Conservation (phyloP, 2,329 filamentous ascomycete genomes). For the Diaporthe nobilis region DNA sequence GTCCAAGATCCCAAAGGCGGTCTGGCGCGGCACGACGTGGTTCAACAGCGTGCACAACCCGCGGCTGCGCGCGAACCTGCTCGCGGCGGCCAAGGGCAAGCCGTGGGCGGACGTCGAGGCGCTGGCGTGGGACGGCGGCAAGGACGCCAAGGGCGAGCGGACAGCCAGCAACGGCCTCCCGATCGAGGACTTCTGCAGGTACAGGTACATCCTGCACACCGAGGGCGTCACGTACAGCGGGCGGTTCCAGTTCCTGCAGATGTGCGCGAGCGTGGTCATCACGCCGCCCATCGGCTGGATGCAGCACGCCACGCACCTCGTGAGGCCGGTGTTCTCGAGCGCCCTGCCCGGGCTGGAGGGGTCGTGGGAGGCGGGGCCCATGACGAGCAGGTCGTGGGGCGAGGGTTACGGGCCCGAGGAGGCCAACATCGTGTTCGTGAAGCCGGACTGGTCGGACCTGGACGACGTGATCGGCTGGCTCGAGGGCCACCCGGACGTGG, state of each 20-base stretch:
- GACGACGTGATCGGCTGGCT: conserved; percentile 62
- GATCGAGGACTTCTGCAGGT: conserved; percentile 66
- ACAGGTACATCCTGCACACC: conserved; percentile 66
- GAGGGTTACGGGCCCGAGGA: conserved; percentile 50
- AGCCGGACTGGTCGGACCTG: conserved; percentile 66
- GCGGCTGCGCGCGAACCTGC: conserved; percentile 57
- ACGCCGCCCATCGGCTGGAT: conserved; percentile 63
- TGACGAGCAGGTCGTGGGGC: conserved; percentile 56
- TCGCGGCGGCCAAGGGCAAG: conserved; percentile 52
- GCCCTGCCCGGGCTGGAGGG: conserved; percentile 42
- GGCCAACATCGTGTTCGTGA: conserved; percentile 66
- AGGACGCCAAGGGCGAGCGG: conserved; percentile 44
- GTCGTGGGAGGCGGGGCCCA: conserved; percentile 44
- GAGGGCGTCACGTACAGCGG: conserved; percentile 69
- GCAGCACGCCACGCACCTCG: conserved; percentile 65
- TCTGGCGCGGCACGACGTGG: conserved; percentile 67
- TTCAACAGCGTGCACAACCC: conserved; percentile 62
- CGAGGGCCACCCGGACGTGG: conserved; percentile 57
- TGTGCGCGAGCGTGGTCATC: conserved; percentile 63
- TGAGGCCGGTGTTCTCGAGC: conserved; percentile 59
- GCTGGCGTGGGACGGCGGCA: conserved; percentile 52
- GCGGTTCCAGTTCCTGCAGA: conserved; percentile 65
- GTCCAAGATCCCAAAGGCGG: conserved; percentile 58
- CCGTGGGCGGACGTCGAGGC: conserved; percentile 65
- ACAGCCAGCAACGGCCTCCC: conserved; percentile 59